These are phyloP conservation scores for Triadica sebifera DNA, from an alignment of 345 rosid species.

Conservation along the genomic window DNA sequence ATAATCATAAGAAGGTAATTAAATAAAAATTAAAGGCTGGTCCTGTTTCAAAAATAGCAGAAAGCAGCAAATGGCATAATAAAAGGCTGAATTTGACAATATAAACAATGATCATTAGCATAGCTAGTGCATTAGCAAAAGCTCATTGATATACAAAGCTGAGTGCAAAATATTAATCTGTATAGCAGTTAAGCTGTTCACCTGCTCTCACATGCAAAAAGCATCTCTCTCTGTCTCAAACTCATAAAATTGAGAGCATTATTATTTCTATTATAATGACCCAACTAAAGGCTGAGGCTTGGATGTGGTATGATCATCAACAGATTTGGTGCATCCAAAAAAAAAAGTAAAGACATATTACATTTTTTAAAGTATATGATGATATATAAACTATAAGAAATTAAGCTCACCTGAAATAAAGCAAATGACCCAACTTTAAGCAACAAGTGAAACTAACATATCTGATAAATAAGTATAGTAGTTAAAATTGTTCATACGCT, in stretches of 20 bases:
- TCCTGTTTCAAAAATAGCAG: conserved; percentile 11
- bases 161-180: not conserved
- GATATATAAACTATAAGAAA: conserved; percentile 2
- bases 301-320: conserved; percentile 16
- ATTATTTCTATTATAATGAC: not conserved
- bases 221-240: not conserved
- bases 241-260: not conserved
- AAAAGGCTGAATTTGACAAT: too few species aligned
- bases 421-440: conserved; percentile 24
- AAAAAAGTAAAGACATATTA: too few species aligned
- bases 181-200: not conserved
- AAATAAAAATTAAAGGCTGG: not conserved
- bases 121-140: not conserved
- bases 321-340: conserved; percentile 8
- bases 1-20: not conserved
- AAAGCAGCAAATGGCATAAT: not conserved
- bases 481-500: conserved; percentile 52
- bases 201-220: conserved; percentile 14
- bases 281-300: conserved; percentile 3
- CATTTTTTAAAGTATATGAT: not conserved
- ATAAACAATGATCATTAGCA: not conserved
- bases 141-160: not conserved
- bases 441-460: conserved; percentile 17
- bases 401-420: conserved; percentile 21
- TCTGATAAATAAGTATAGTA: conserved; percentile 18